A percentile compares a stretch with the other conserved stretches of the same genome.
phyloP scores from a whole-genome alignment of 2,329 filamentous ascomycete genomes.

The Penicillium crustosum region DNA sequence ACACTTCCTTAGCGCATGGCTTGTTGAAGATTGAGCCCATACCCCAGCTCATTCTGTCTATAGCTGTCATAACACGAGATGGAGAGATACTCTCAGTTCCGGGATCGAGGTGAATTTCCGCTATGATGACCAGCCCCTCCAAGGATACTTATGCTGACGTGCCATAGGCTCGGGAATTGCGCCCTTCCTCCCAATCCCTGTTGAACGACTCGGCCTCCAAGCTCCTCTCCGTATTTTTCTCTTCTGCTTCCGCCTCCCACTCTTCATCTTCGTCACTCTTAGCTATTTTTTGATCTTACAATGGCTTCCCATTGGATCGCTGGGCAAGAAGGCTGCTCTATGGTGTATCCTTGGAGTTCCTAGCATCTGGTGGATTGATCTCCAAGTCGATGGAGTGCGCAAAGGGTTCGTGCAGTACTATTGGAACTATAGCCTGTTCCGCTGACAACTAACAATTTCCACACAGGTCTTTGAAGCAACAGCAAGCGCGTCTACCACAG shows the following conservation, averaged over 20 bases:
- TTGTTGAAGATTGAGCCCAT: background rate
- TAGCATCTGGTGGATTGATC: constrained; percentile 96
- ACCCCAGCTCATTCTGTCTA: background rate
- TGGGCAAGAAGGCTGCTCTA: constrained; percentile 76
- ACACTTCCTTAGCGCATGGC: background rate
- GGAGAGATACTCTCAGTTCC: constrained; percentile 94
- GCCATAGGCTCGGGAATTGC: constrained; percentile 84
- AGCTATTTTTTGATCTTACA: constrained; percentile 80
- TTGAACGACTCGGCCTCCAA: constrained; percentile 62
- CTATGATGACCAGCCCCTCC: constrained; percentile 12
- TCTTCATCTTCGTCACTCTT: constrained; percentile 67
- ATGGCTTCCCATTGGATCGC: constrained; percentile 69
- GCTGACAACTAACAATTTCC: background rate
- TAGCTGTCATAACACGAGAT: constrained; percentile 48
- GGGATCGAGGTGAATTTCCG: constrained; percentile 69
- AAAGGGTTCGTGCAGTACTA: constrained; percentile 62
- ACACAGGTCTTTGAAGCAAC: constrained; percentile 64
- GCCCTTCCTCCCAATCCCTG: constrained; percentile 82
- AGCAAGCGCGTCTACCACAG: constrained; percentile 71
- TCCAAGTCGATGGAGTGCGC: constrained; percentile 96
- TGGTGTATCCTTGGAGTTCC: constrained; percentile 87
- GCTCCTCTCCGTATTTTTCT: constrained; percentile 67
- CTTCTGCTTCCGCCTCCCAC: constrained; percentile 76
- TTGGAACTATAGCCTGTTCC: background rate
- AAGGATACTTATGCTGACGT: background rate